phyloP scores from a whole-genome alignment of 2,329 filamentous ascomycete genomes.

The Clonostachys chloroleuca region DNA sequence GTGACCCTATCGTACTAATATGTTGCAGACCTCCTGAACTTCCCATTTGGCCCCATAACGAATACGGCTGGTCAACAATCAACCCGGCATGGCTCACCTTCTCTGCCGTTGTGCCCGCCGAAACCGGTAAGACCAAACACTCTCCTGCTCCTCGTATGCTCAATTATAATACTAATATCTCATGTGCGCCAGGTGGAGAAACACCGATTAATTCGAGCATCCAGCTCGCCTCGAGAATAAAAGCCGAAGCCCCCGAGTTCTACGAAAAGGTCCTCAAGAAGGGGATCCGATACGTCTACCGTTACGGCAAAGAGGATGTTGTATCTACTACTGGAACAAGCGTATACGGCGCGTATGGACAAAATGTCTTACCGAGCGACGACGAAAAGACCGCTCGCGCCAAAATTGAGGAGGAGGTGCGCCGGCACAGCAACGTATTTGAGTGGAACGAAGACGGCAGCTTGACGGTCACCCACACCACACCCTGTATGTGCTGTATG shows the following conservation, averaged over 20 bases:
- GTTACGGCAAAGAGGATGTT: conserved; percentile 15
- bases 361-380: conserved; percentile 14
- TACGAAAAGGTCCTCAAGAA: conserved; percentile 15
- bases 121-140: conserved; percentile 7
- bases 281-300: conserved; percentile 22
- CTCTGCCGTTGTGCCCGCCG: conserved; percentile 12
- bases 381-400: conserved; percentile 10
- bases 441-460: conserved; percentile 26
- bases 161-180: neutral
- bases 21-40: conserved; percentile 18
- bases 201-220: conserved; percentile 25
- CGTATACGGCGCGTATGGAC: conserved; percentile 20
- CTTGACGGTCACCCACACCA: conserved; percentile 22
- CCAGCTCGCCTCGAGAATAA: conserved; percentile 15
- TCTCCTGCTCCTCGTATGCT: no score
- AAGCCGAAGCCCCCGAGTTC: conserved; percentile 18
- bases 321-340: conserved; percentile 23
- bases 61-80: conserved; percentile 29
- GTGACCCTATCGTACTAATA: neutral
- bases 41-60: conserved; percentile 31
- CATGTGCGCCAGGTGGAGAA: conserved; percentile 16
- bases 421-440: conserved; percentile 22
- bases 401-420: conserved; percentile 21
- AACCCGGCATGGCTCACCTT: conserved; percentile 28
- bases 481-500: conserved; percentile 6